Evolutionary conservation across 192 early-diverging fungal genomes (phyloP).

Genomic region (Mortierella hygrophila): DNA sequence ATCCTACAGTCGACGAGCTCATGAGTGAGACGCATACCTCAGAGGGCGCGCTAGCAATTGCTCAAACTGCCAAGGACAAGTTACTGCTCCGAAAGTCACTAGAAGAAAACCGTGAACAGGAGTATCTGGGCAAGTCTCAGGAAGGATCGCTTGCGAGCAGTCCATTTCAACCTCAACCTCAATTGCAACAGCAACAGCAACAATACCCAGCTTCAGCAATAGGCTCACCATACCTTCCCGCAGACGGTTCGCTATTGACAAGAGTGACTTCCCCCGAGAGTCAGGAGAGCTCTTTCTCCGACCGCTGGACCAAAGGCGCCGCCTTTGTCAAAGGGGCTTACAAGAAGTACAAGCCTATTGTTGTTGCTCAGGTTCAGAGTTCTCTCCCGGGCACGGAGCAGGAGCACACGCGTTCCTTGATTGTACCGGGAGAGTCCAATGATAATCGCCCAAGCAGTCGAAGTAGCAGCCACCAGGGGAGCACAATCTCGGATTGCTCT

Average conservation of each 20-base stretch:
- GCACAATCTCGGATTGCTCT: slow-evolving; percentile 7
- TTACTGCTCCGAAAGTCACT: slow-evolving; percentile 22
- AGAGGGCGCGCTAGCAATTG: slow-evolving; percentile 16
- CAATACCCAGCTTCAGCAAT: slow-evolving; percentile 10
- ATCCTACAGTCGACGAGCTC: slow-evolving; percentile 39
- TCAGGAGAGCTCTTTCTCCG: not conserved
- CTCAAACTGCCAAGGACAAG: slow-evolving; percentile 37
- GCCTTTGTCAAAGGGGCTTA: slow-evolving; percentile 29
- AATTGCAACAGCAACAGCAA: slow-evolving; percentile 27
- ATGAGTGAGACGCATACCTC: slow-evolving; percentile 20
- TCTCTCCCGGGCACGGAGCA: not conserved
- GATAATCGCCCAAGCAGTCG: not conserved
- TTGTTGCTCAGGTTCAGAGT: slow-evolving; percentile 29
- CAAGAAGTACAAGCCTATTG: slow-evolving; percentile 44
- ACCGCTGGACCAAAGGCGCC: slow-evolving; percentile 25
- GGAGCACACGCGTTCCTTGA: not conserved
- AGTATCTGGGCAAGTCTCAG: slow-evolving; percentile 15
- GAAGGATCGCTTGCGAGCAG: slow-evolving; percentile 5
- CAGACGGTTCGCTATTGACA: not conserved
- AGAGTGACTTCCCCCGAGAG: slow-evolving; percentile 8
- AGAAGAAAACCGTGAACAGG: slow-evolving; percentile 13
- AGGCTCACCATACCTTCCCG: not conserved
- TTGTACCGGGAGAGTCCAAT: not conserved
- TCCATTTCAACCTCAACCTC: slow-evolving; percentile 12
- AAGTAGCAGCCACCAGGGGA: not conserved